These are phyloP conservation scores for Diplodia seriata DNA, from an alignment of 2,329 filamentous ascomycete genomes.

Conservation along the genomic window DNA sequence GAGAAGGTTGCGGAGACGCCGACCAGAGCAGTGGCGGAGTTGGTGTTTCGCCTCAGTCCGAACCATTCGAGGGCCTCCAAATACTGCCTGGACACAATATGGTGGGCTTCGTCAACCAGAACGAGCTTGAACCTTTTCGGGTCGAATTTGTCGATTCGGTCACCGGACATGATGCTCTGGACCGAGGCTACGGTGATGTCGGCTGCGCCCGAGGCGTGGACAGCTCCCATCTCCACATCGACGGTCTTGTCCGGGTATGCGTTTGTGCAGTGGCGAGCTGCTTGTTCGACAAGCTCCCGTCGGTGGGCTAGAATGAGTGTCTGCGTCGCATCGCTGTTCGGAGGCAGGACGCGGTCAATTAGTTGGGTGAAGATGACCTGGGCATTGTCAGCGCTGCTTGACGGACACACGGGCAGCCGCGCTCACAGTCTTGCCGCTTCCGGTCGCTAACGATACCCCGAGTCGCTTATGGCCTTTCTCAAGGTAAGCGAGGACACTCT, in stretches of 20 bases:
- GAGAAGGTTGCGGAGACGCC: conserved; percentile 86
- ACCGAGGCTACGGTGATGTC: conserved; percentile 96
- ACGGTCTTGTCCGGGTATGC: conserved; percentile 82
- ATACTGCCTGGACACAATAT: conserved; percentile 88
- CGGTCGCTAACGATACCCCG: conserved; percentile 85
- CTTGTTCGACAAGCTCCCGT: conserved; percentile 92
- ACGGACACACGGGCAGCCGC: too few relatives aligned
- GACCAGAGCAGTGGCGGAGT: conserved; percentile 65
- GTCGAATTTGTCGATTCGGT: conserved; percentile 82
- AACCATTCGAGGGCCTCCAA: conserved; percentile 80
- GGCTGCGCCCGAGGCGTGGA: conserved; percentile 76
- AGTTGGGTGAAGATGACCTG: conserved; percentile 96
- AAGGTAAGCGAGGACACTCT: conserved; percentile 75
- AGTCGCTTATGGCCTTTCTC: conserved; percentile 76
- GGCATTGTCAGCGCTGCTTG: conserved; percentile 23
- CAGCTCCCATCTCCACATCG: conserved; percentile 89
- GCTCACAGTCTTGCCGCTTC: conserved; percentile 83
- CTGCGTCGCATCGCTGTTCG: conserved; percentile 66
- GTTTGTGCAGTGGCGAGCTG: conserved; percentile 79
- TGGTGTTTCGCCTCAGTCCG: conserved; percentile 63
- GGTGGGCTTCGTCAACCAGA: conserved; percentile 94
- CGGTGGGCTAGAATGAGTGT: conserved; percentile 93
- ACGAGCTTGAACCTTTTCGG: conserved; percentile 83
- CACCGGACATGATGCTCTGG: conserved; percentile 78
- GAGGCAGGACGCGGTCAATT: conserved; percentile 74